Conservation (phyloP, 345 rosid genomes). For the Sonneratia caseolaris region DNA sequence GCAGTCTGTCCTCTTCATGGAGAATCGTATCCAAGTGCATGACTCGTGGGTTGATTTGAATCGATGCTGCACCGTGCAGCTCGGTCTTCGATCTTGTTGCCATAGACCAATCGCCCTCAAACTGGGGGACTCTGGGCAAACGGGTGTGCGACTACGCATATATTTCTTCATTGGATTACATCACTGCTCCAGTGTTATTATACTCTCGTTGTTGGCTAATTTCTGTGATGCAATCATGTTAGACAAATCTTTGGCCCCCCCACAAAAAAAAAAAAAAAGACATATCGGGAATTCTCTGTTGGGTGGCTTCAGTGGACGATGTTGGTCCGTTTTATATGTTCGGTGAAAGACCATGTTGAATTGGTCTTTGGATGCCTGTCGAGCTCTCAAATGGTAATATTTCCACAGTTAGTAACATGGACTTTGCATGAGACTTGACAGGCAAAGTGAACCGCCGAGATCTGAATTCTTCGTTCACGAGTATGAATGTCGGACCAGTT, state of each 20-base stretch:
- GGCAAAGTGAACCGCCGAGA: conserved; percentile 21
- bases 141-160: no score
- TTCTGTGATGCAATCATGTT: conserved; percentile 13
- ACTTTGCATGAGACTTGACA: conserved; percentile 13
- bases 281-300: neutral
- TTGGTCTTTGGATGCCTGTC: conserved; percentile 10
- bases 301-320: conserved; percentile 20
- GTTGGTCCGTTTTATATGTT: no score
- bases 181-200: no score
- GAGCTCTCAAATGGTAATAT: neutral
- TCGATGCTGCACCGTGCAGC: no score
- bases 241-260: conserved; percentile 6
- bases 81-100: no score
- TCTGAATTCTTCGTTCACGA: conserved; percentile 14
- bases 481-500: neutral
- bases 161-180: no score
- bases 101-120: no score
- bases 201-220: neutral
- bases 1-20: no score
- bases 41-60: no score
- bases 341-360: no score
- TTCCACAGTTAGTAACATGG: conserved; percentile 9
- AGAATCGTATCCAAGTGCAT: no score
- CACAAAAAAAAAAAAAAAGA: neutral
- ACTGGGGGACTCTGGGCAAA: no score